Evolutionary conservation across 176 grass and related monocot species (phyloP).

Genomic region (Rhynchospora tenuis): DNA sequence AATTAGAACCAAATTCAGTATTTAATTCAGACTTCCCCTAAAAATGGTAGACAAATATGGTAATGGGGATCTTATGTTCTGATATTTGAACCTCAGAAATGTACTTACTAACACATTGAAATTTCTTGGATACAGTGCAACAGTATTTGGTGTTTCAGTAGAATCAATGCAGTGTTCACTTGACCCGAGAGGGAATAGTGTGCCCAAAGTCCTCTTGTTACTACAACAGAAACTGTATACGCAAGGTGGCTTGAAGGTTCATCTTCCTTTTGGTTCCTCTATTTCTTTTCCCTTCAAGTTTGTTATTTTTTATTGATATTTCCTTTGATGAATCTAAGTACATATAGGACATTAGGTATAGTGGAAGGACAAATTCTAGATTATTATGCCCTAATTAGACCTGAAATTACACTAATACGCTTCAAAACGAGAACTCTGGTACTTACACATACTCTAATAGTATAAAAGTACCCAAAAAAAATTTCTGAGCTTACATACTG

Average conservation of each 20-base stretch:
- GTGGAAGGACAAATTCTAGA: background rate
- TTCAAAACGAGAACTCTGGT: background rate
- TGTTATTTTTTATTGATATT: background rate
- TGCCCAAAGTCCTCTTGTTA: constrained; percentile 57
- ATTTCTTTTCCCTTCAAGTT: background rate
- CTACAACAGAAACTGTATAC: constrained; percentile 58
- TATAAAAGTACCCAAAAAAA: background rate
- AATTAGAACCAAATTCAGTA: background rate
- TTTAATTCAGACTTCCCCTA: background rate
- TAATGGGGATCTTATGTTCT: background rate
- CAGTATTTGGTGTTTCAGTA: constrained; percentile 67
- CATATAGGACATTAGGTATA: background rate
- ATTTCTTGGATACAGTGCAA: constrained; percentile 31
- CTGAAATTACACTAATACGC: background rate
- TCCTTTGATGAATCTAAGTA: background rate
- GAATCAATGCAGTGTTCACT: constrained; percentile 89
- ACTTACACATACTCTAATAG: background rate
- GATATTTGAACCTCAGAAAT: background rate
- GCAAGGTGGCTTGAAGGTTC: constrained; percentile 42
- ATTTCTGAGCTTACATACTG: background rate
- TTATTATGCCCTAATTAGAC: background rate
- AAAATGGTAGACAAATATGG: background rate
- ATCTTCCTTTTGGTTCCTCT: background rate
- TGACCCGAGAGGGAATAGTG: constrained; percentile 48
- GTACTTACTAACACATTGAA: background rate